A percentile compares a stretch with the other conserved stretches of the same genome.
phyloP scores from a whole-genome alignment of 768 basidiomycete species.

The Leccinum variicolor region DNA sequence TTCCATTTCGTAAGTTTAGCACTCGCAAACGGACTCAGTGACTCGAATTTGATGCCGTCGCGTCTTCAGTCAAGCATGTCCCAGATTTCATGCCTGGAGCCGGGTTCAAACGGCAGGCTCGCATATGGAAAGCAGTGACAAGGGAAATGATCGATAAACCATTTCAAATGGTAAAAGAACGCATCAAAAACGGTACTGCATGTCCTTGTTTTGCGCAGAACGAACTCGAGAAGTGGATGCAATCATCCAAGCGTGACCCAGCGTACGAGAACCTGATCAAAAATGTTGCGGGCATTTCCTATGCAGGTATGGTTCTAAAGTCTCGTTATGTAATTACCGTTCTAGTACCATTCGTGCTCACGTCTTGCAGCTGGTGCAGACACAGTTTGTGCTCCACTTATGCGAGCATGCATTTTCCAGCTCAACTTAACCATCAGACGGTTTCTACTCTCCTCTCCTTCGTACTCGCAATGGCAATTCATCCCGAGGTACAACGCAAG shows the following conservation, averaged over 20 bases:
- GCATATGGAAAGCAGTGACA: constrained; percentile 34
- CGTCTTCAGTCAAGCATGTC: constrained; percentile 39
- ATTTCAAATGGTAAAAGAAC: constrained; percentile 44
- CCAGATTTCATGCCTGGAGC: constrained; percentile 50
- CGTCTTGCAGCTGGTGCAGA: constrained; percentile 21
- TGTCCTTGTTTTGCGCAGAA: constrained; percentile 44
- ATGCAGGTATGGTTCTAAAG: constrained; percentile 36
- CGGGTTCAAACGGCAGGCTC: constrained; percentile 45
- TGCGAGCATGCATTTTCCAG: constrained; percentile 25
- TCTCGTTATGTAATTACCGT: neutral
- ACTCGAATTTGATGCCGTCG: neutral
- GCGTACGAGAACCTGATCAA: constrained; percentile 45
- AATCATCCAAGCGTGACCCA: constrained; percentile 15
- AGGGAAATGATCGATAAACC: constrained; percentile 31
- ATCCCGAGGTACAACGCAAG: constrained; percentile 48
- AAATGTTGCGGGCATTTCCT: constrained; percentile 49
- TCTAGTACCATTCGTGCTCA: constrained; percentile 2
- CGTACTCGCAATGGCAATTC: constrained; percentile 50
- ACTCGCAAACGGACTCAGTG: neutral
- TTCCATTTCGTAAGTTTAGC: constrained; percentile 28
- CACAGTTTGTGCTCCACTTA: constrained; percentile 17
- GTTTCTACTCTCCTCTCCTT: constrained; percentile 48
- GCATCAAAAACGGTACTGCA: constrained; percentile 37
- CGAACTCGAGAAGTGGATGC: constrained; percentile 34
- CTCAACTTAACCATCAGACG: constrained; percentile 36